These are phyloP conservation scores for Peltaster fructicola DNA, from an alignment of 2,329 filamentous ascomycete species.

Conservation along the genomic window DNA sequence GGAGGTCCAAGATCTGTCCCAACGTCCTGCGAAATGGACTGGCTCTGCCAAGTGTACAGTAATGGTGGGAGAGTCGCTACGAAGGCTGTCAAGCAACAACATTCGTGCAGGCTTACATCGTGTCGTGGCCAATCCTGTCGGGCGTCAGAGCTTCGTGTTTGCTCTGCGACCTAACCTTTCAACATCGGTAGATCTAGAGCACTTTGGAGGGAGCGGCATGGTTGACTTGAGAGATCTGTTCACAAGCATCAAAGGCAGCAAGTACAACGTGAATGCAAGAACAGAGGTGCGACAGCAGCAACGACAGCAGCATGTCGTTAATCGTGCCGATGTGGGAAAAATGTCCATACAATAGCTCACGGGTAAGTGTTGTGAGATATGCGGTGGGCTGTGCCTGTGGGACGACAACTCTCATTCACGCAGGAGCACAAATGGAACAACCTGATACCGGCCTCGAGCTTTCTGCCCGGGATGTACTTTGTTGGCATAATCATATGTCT, in stretches of 20 bases:
- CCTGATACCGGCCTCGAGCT: too few species aligned
- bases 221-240: not conserved
- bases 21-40: not conserved
- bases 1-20: not conserved
- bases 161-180: not conserved
- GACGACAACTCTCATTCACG: too few species aligned
- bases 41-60: not conserved
- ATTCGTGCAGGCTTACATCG: constrained; percentile 1
- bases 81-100: not conserved
- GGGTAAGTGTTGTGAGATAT: too few species aligned
- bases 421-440: too few species aligned
- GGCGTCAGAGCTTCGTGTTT: constrained; percentile 1
- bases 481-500: too few species aligned
- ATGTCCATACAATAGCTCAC: too few species aligned
- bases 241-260: not conserved
- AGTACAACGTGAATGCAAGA: not conserved
- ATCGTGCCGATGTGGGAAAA: too few species aligned
- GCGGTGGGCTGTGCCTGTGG: too few species aligned
- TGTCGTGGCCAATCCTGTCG: not conserved
- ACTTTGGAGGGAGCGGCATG: not conserved
- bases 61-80: not conserved
- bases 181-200: not conserved
- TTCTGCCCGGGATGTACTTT: too few species aligned
- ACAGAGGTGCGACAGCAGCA: constrained; percentile 1
- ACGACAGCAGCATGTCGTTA: too few species aligned